Conservation (phyloP, 306 rosid species). For the Spatholobus suberectus region DNA sequence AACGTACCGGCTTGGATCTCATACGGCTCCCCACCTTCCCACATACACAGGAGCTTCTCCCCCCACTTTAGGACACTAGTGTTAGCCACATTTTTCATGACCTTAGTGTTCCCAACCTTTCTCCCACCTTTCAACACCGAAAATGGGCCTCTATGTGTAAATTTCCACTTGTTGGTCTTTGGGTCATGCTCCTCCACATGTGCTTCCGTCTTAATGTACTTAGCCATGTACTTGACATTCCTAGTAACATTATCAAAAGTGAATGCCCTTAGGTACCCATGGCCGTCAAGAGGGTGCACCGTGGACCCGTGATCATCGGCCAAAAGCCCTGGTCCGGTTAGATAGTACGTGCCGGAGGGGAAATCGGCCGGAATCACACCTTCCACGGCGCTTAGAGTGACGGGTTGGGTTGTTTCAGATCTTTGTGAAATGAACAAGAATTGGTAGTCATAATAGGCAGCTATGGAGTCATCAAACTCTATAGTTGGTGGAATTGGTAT, state of each 20-base stretch:
- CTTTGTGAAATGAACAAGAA: conserved; percentile 82
- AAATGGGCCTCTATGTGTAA: conserved; percentile 87
- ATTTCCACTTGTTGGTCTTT: conserved; percentile 63
- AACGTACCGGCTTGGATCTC: conserved; percentile 71
- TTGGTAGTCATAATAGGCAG: conserved; percentile 88
- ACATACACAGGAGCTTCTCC: conserved; percentile 69
- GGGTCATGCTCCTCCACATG: conserved; percentile 81
- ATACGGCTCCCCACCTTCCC: conserved; percentile 98
- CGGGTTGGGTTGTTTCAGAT: conserved; percentile 57
- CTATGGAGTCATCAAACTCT: conserved; percentile 59
- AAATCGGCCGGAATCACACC: conserved; percentile 72
- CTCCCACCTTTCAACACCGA: conserved; percentile 86
- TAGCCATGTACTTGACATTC: conserved; percentile 76
- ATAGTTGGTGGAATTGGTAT: conserved; percentile 30
- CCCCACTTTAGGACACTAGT: conserved; percentile 91
- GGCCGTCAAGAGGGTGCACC: conserved; percentile 92
- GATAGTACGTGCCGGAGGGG: conserved; percentile 82
- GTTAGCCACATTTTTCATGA: conserved; percentile 97
- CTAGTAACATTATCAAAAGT: conserved; percentile 44
- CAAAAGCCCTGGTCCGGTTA: conserved; percentile 84
- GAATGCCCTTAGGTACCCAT: conserved; percentile 85
- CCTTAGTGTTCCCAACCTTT: conserved; percentile 89
- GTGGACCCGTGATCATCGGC: conserved; percentile 89
- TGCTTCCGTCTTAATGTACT: conserved; percentile 83
- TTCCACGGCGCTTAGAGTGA: conserved; percentile 48